These are phyloP conservation scores for Blastobotrys aristatus DNA, from an alignment of 1,139 yeast genomes.

Conservation along the genomic window DNA sequence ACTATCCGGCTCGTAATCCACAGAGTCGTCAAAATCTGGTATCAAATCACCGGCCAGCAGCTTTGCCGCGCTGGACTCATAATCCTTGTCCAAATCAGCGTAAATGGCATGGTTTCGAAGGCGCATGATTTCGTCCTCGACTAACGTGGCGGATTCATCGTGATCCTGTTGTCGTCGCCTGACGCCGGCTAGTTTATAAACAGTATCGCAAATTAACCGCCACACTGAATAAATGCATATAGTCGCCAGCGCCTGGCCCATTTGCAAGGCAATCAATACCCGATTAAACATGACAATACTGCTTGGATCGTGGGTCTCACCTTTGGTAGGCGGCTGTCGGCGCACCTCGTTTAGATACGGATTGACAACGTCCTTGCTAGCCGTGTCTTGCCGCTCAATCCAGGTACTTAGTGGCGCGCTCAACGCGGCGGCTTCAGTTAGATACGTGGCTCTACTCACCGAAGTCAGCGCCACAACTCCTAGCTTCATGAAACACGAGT, in stretches of 20 bases:
- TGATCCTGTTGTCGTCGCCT: neutral
- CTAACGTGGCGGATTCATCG: constrained; percentile 5
- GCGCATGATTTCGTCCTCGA: constrained; percentile 12
- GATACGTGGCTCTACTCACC: constrained; percentile 61
- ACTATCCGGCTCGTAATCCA: constrained; percentile 23
- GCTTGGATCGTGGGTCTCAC: neutral
- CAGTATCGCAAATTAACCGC: constrained; percentile 7
- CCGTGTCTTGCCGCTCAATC: constrained; percentile 40
- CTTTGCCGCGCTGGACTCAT: constrained; percentile 17
- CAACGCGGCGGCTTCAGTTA: constrained; percentile 53
- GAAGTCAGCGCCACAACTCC: constrained; percentile 62
- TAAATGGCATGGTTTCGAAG: constrained; percentile 20
- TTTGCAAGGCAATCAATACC: constrained; percentile 19
- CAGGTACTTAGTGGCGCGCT: constrained; percentile 51
- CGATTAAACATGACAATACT: constrained; percentile 13
- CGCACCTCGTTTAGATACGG: constrained; percentile 21
- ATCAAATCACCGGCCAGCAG: constrained; percentile 24
- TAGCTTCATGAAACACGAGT: constrained; percentile 52
- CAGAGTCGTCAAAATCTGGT: constrained; percentile 27
- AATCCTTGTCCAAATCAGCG: constrained; percentile 17
- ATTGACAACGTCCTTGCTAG: neutral
- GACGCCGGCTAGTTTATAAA: neutral
- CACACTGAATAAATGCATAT: constrained; percentile 12
- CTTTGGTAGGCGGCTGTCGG: neutral
- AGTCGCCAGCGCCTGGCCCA: constrained; percentile 19